Conservation (phyloP, 2,329 filamentous ascomycete species). For the Xylaria digitata region DNA sequence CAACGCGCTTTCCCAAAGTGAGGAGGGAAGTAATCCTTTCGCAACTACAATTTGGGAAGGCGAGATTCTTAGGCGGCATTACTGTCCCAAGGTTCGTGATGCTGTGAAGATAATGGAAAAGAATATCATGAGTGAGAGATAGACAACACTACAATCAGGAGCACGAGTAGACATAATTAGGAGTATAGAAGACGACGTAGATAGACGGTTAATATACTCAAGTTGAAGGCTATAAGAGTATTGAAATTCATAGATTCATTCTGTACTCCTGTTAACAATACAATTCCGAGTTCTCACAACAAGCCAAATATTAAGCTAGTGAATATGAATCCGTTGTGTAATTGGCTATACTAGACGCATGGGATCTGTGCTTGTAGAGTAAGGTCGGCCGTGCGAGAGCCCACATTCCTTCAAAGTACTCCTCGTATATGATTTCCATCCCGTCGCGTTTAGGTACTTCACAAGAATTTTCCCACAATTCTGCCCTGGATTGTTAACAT, state of each 20-base stretch:
- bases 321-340: neutral
- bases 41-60: slow-evolving; percentile 93
- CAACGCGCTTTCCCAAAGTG: slow-evolving; percentile 75
- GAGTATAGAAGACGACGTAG: neutral
- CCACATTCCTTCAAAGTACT: neutral
- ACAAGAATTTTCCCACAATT: neutral
- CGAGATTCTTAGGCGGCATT: slow-evolving; percentile 86
- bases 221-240: neutral
- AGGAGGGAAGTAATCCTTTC: slow-evolving; percentile 91
- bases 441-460: neutral
- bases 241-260: neutral
- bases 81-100: slow-evolving; percentile 85
- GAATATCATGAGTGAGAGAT: slow-evolving; percentile 62
- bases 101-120: slow-evolving; percentile 77
- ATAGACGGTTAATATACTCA: slow-evolving; percentile 12
- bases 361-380: neutral
- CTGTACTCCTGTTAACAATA: too few species aligned
- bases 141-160: neutral
- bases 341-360: neutral
- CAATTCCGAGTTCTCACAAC: neutral
- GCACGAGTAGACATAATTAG: neutral
- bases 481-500: neutral
- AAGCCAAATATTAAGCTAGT: neutral
- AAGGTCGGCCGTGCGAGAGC: neutral
- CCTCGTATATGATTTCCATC: neutral